phyloP scores from a whole-genome alignment of 495 filamentous ascomycete species.

The Wilcoxina mikolae region DNA sequence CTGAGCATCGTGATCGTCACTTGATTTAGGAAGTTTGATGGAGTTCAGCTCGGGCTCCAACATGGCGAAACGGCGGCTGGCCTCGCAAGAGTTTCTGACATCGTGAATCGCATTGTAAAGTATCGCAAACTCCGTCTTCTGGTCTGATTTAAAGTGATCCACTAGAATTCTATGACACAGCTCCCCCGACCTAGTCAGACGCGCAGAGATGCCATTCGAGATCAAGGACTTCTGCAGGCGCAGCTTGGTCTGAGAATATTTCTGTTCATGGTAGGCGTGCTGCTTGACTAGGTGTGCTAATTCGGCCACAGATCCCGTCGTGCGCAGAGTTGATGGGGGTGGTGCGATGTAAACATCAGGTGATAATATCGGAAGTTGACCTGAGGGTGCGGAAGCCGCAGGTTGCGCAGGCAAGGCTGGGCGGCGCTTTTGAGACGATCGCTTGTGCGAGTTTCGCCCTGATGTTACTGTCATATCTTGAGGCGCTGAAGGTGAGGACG shows the following conservation, averaged over 20 bases:
- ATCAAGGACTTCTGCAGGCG: constrained; percentile 53
- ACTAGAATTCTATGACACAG: constrained; percentile 69
- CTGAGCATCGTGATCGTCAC: constrained; percentile 29
- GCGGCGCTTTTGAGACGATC: constrained; percentile 22
- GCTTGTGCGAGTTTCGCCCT: constrained; percentile 21
- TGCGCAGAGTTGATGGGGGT: constrained; percentile 30
- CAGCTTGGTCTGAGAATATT: constrained; percentile 48
- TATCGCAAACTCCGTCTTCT: constrained; percentile 73
- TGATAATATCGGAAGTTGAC: constrained; percentile 32
- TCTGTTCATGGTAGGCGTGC: constrained; percentile 59
- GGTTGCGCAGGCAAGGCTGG: constrained; percentile 21
- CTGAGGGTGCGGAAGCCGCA: constrained; percentile 30
- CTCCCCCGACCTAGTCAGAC: constrained; percentile 62
- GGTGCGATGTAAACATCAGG: constrained; percentile 32
- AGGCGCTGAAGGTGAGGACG: constrained; percentile 23
- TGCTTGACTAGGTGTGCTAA: constrained; percentile 55
- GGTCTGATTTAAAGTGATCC: constrained; percentile 75
- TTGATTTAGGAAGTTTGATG: constrained; percentile 26
- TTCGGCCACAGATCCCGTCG: constrained; percentile 51
- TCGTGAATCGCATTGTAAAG: constrained; percentile 81
- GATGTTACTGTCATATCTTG: constrained; percentile 26
- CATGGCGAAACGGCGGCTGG: constrained; percentile 50
- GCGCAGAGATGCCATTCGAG: constrained; percentile 63
- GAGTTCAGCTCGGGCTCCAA: constrained; percentile 53
- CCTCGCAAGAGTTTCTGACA: constrained; percentile 70